A percentile compares a stretch with the other conserved stretches of the same genome.
Evolutionary conservation across 306 rosid species (phyloP).

Genomic region (Cucurbita moschata): DNA sequence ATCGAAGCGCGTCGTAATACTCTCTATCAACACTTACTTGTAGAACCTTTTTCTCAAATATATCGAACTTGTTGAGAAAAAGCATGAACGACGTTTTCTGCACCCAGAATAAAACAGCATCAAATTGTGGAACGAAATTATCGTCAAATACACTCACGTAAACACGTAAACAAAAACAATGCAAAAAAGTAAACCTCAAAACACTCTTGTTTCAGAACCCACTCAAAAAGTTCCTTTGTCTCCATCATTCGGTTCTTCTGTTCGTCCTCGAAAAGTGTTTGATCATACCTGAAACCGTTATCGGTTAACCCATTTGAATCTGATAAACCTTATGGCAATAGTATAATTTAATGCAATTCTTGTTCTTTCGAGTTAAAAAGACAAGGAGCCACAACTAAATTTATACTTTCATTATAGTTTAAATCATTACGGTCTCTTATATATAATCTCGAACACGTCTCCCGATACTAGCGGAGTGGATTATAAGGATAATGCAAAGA

Average conservation of each 20-base stretch:
- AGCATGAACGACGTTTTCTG: conserved; percentile 99
- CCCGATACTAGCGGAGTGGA: neutral
- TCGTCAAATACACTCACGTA: neutral
- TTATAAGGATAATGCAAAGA: neutral
- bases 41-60: conserved; percentile 87
- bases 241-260: conserved; percentile 90
- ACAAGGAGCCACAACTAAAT: neutral
- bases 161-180: neutral
- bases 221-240: conserved; percentile 88
- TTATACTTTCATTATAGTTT: neutral
- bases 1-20: neutral
- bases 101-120: conserved; percentile 1
- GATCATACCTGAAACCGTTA: conserved; percentile 67
- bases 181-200: conserved; percentile 58
- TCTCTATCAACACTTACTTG: conserved; percentile 35
- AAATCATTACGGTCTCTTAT: neutral
- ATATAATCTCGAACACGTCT: neutral
- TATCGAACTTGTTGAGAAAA: conserved; percentile 89
- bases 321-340: neutral
- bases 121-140: neutral
- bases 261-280: conserved; percentile 94
- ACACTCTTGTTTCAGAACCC: conserved; percentile 94
- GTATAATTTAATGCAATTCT: neutral
- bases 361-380: neutral
- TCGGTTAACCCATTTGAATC: neutral